Percentiles rank a stretch among this genome's conserved stretches.
Conservation (phyloP, 179 eudicot species). For the Beta macrorhiza region DNA sequence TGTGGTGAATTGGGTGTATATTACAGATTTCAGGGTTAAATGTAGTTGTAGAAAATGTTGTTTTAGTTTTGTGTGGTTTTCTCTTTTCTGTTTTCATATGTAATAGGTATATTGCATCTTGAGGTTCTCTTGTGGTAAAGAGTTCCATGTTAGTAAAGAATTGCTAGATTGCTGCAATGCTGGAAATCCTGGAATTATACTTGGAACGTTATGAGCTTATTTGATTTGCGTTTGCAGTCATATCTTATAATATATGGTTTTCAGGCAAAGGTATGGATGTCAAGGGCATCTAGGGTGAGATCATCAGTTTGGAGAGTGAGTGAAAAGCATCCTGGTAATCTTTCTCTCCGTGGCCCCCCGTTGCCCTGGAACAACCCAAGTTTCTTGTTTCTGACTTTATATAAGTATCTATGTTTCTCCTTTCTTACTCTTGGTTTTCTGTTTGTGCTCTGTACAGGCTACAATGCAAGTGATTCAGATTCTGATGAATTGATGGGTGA, state of each 20-base stretch:
- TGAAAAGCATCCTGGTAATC: constrained; percentile 72
- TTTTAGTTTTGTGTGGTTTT: background rate
- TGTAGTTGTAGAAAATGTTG: background rate
- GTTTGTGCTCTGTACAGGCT: constrained; percentile 46
- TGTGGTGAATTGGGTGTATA: background rate
- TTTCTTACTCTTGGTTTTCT: constrained; percentile 11
- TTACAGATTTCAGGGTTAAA: background rate
- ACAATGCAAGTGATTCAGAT: constrained; percentile 92
- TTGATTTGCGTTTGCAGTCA: constrained; percentile 3
- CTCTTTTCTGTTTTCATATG: background rate
- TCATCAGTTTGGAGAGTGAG: constrained; percentile 88
- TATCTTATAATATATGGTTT: constrained; percentile 17
- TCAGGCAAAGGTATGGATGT: constrained; percentile 73
- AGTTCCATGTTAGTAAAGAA: background rate
- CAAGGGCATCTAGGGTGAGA: constrained; percentile 72
- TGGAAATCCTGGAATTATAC: background rate
- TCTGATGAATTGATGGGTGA: constrained; percentile 62
- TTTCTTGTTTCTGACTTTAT: background rate
- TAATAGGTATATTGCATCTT: background rate
- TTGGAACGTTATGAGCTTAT: background rate
- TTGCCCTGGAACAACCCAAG: background rate
- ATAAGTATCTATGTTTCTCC: background rate
- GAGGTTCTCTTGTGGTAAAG: background rate
- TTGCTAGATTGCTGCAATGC: background rate
- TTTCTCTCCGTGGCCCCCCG: background rate